These are phyloP conservation scores for Fusarium penzigii DNA, from an alignment of 2,329 filamentous ascomycete species.

Conservation along the genomic window DNA sequence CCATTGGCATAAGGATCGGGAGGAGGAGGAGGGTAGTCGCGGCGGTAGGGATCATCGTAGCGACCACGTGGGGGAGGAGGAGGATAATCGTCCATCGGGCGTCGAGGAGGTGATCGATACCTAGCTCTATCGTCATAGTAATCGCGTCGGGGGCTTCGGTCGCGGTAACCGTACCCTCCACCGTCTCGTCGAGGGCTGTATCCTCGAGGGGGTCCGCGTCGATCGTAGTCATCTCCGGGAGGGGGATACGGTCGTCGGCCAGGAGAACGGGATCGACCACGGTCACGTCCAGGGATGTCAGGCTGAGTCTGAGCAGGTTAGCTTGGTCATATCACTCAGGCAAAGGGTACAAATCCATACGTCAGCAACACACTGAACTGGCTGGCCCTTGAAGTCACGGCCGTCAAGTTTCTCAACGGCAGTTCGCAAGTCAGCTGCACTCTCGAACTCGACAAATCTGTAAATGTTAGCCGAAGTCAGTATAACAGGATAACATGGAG, in stretches of 20 bases:
- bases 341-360: slow-evolving; percentile 47
- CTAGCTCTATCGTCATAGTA: slow-evolving; percentile 85
- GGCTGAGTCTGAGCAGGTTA: slow-evolving; percentile 66
- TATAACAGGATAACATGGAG: not conserved
- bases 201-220: slow-evolving; percentile 74
- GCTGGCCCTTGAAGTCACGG: slow-evolving; percentile 87
- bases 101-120: slow-evolving; percentile 78
- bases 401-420: slow-evolving; percentile 95
- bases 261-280: slow-evolving; percentile 78
- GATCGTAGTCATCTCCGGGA: slow-evolving; percentile 77
- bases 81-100: slow-evolving; percentile 75
- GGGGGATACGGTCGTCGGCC: slow-evolving; percentile 64
- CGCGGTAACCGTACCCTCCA: slow-evolving; percentile 71
- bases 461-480: slow-evolving; percentile 13
- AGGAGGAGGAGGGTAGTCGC: slow-evolving; percentile 66
- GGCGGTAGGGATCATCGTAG: slow-evolving; percentile 77
- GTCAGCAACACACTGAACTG: slow-evolving; percentile 84
- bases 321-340: slow-evolving; percentile 21
- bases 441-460: slow-evolving; percentile 98
- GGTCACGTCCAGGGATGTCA: slow-evolving; percentile 69
- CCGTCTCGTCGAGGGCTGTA: slow-evolving; percentile 76
- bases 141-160: slow-evolving; percentile 80
- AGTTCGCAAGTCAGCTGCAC: slow-evolving; percentile 80
- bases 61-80: slow-evolving; percentile 67
- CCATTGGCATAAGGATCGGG: slow-evolving; percentile 63